Base-by-base conservation (phyloP, 139 green algal genomes). In the Picochlorum sp. region DNA sequence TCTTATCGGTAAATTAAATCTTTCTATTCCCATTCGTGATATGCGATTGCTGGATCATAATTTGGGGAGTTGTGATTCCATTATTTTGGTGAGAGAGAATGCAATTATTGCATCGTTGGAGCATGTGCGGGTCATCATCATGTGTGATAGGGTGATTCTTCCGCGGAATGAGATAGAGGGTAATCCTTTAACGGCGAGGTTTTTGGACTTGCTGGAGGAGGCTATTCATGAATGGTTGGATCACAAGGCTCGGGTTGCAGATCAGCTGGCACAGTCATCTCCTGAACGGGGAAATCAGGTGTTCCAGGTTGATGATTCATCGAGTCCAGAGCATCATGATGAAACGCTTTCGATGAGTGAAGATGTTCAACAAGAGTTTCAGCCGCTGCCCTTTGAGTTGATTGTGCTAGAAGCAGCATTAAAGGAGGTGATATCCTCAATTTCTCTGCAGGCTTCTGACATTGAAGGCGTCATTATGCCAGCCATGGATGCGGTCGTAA, bases 1-100 rank as follows among this genome's bases (percentile, higher is more conserved):
- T 34, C 63, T 95, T 5, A 87, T 89, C 8, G 71, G 83, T 64
- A 45, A 74, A 30, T 81, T 85, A 49, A 70, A 76, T 28, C 68
- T 95, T 30, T 81, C 86, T 45, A 82, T 95, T 34, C 86, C 87
- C 44, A 86, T 88, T 18, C 81, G 87, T 15, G 87, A 95, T 73
- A 86, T 95, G 83, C 75, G 86, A 9, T 69, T 95, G 23, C 76
- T 95, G 63, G 87, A 95, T 62, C 76, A 77, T n/a, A 80, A 74
- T 51, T 62, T 86, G 23, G 47, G 71, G 20, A 74, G 64, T 24
- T 72, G 60, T 45, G 67, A 66, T 14, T 47, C 34, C 37, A 80
- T 75, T 37, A 76, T 90, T 11, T 73, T 90, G 49, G 83, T 91
- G 23, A 67, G 87, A 6, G 87, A 95, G 69, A 92, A 92, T 60